phyloP scores from a whole-genome alignment of 2,329 filamentous ascomycete genomes.

The Arthrobotrys pseudoclavata region DNA sequence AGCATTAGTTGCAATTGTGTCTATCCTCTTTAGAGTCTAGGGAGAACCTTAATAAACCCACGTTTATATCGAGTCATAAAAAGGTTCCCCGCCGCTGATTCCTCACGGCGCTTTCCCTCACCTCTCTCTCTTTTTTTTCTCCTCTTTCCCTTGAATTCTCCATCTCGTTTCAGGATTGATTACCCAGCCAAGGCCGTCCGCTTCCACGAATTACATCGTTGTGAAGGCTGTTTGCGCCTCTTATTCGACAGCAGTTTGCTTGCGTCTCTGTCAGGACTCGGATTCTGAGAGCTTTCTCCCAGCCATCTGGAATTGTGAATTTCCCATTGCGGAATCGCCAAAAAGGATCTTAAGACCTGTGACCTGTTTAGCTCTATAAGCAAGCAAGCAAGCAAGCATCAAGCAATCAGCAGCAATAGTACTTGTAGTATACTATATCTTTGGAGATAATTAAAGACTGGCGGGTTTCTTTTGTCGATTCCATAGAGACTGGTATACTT shows the following conservation, averaged over 20 bases:
- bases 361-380: constrained; percentile 28
- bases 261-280: constrained; percentile 53
- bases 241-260: constrained; percentile 59
- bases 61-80: constrained; percentile 23
- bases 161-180: constrained; percentile 59
- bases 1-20: constrained; percentile 11
- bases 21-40: not conserved
- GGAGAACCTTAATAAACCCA: constrained; percentile 8
- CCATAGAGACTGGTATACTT: constrained; percentile 50
- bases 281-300: constrained; percentile 38
- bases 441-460: constrained; percentile 20
- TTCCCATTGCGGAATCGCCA: constrained; percentile 13
- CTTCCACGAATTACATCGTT: constrained; percentile 55
- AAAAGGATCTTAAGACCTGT: constrained; percentile 11
- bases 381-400: constrained; percentile 3
- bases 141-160: constrained; percentile 28
- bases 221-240: constrained; percentile 47
- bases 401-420: constrained; percentile 28
- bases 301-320: constrained; percentile 55
- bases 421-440: constrained; percentile 55
- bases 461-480: constrained; percentile 47
- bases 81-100: constrained; percentile 1
- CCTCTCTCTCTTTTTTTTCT: not conserved
- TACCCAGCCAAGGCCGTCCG: constrained; percentile 51
- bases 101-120: not conserved